Base-by-base conservation (phyloP, 2,329 filamentous ascomycete genomes). In the Penicillium sp. region DNA sequence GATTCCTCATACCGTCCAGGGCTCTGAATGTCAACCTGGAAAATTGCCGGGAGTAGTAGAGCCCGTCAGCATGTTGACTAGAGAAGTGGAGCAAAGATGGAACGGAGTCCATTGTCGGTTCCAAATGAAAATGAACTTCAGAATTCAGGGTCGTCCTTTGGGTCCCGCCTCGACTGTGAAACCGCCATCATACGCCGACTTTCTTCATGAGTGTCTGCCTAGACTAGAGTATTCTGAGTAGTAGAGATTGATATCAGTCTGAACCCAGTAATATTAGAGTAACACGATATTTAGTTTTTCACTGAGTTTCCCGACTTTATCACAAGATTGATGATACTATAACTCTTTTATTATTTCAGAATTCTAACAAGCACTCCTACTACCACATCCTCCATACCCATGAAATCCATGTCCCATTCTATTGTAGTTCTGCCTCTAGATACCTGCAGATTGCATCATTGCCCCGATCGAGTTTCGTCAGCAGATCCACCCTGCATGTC, bases 391-490 rank as follows among this genome's bases (percentile, higher is more conserved):
- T 14, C 6, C 19, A 30, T 22, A 37, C 6, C 35, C 35, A 46
- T 28, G 6, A 22, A 51, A 1, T 35, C n/a, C 19, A 22, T 22
- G 19, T 22, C 1, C 19, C 19, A 22, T 13, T 10, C 11, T 16
- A 19, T 35, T 35, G n/a, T 37, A 37, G 2, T 37, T 37, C 35
- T 37, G 11, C 3, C 11, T 11, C 30, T 33, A 11, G 30, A 33
- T 19, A 22, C 28, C 28, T 33, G 46, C 37, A 35, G 40, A 38
- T 40, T 16, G 25, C n/a, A 43, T 45, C 25, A 30, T 6, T n/a
- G 4, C n/a, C 37, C 58, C 63, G 58, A 48, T 33, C 63, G 57
- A 60, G 63, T 51, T 65, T 60, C 60, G 60, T 52, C 40, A 26
- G 53, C 45, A 48, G 58, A 61, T 61, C 57, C 22, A 35, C 55